Base-by-base conservation (phyloP, 805 yeast genomes). In the Candida easanensis region DNA sequence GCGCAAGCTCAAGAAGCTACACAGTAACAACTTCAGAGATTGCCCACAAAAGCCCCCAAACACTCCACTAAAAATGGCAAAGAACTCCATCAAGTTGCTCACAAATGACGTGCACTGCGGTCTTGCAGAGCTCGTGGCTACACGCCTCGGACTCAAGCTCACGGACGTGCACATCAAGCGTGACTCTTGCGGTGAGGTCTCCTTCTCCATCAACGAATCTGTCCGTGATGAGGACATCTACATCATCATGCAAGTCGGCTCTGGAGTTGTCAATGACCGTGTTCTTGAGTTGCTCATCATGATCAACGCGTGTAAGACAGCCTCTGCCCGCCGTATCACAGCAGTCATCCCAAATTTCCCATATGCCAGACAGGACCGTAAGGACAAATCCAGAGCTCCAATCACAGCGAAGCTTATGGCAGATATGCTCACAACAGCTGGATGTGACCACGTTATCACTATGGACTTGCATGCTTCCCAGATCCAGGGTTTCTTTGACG, bases 381-480 rank as follows among this genome's bases (percentile, higher is more conserved):
- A 86, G 66, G 95, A 86, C 61, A 86, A 86, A 60, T 77, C 85
- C 41, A 74, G 95, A 63, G 93, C 93, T 15, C 91, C 91, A 41
- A 84, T 86, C 51, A 84, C 93, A 14, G 93, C 93, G 35, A 86
- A 86, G 63, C 71, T 86, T 50, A 81, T 86, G 77, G 93, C 95
- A 16, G 85, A 86, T 57, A 74, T 86, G 79, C 65, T 86, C 42
- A 80, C 85, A 22, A 82, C 91, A 14, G 90, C 93, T 11, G 95
- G 95, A 3, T 86, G 91, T 64, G 81, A 84, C 58, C 95, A 86
- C 63, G 88, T 86, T 18, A 85, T 86, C 56, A 86, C 95, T 17
- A 82, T 86, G 90, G 95, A 86, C 60, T 65, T 86, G 52, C 95
- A 86, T 60, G 93, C 93, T n/a, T 80, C 90, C 18, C 95, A 86